Evolutionary conservation across 148 eudicot species (phyloP).

Genomic region (Bassia scoparia): DNA sequence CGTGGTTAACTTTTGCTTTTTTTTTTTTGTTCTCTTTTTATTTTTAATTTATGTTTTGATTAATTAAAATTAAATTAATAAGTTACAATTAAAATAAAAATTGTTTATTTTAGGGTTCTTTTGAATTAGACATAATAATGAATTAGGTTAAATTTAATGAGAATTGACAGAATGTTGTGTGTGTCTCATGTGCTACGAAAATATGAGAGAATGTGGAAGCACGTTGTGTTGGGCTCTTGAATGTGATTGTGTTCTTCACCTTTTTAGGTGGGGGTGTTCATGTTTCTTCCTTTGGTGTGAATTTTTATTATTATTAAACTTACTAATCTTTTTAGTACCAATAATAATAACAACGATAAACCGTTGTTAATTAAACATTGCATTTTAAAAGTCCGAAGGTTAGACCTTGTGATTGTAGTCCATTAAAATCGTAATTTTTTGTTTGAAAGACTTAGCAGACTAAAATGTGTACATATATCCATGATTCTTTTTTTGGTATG

Average conservation of each 20-base stretch:
- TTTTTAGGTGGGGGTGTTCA: conserved; percentile 6
- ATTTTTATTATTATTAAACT: not conserved
- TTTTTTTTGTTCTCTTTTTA: not conserved
- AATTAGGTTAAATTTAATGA: not conserved
- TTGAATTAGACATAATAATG: not conserved
- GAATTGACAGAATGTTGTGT: conserved; percentile 27
- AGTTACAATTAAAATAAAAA: not conserved
- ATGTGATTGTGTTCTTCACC: not conserved
- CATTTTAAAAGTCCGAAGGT: not conserved
- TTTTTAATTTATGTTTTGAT: not conserved
- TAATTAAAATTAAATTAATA: not conserved
- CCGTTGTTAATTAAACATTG: not conserved
- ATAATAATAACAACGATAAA: too few relatives aligned
- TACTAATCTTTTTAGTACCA: too few relatives aligned
- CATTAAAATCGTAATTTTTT: too few relatives aligned
- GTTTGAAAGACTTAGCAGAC: too few relatives aligned
- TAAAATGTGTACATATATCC: too few relatives aligned
- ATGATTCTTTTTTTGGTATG: too few relatives aligned
- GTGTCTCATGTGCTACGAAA: conserved; percentile 8
- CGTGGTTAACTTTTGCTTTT: conserved; percentile 19
- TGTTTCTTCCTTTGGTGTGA: conserved; percentile 2
- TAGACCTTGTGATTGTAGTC: too few relatives aligned
- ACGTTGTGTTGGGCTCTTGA: conserved; percentile 26
- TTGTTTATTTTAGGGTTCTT: not conserved
- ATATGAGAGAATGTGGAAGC: conserved; percentile 24